These are phyloP conservation scores for Cystobasidiopsis lactophilus DNA, from an alignment of 768 basidiomycete genomes.

Conservation along the genomic window DNA sequence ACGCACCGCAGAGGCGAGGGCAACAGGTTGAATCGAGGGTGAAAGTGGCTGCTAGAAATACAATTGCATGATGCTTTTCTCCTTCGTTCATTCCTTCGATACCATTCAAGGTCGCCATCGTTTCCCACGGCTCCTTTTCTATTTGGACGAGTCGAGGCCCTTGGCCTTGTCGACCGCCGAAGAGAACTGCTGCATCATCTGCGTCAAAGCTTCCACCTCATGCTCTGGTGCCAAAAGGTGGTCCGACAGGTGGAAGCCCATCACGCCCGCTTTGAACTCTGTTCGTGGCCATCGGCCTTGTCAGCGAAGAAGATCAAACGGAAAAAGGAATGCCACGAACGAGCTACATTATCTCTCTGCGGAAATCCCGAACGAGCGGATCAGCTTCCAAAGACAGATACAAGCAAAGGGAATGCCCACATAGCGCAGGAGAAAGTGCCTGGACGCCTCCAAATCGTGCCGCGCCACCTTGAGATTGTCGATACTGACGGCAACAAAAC, in stretches of 20 bases:
- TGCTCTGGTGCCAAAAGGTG: constrained; percentile 15
- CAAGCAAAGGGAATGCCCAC: too few relatives aligned
- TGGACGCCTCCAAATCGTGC: not conserved
- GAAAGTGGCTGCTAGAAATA: too few relatives aligned
- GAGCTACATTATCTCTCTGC: not conserved
- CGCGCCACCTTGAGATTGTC: not conserved
- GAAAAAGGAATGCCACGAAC: too few relatives aligned
- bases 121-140: too few relatives aligned
- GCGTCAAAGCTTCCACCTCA: constrained; percentile 12
- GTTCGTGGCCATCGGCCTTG: not conserved
- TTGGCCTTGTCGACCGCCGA: constrained; percentile 10
- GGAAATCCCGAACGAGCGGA: too few relatives aligned
- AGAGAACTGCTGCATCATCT: constrained; percentile 17
- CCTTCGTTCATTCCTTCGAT: too few relatives aligned
- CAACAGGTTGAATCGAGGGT: too few relatives aligned
- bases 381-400: too few relatives aligned
- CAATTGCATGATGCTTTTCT: too few relatives aligned
- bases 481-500: not conserved
- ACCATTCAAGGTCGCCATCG: too few relatives aligned
- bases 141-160: too few relatives aligned
- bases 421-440: too few relatives aligned
- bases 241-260: constrained; percentile 17
- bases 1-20: constrained; percentile 73
- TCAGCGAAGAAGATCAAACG: not conserved
- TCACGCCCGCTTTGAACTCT: constrained; percentile 16